Base-by-base conservation (phyloP, 2,329 filamentous ascomycete genomes). In the Purpureocillium takamizusanense region DNA sequence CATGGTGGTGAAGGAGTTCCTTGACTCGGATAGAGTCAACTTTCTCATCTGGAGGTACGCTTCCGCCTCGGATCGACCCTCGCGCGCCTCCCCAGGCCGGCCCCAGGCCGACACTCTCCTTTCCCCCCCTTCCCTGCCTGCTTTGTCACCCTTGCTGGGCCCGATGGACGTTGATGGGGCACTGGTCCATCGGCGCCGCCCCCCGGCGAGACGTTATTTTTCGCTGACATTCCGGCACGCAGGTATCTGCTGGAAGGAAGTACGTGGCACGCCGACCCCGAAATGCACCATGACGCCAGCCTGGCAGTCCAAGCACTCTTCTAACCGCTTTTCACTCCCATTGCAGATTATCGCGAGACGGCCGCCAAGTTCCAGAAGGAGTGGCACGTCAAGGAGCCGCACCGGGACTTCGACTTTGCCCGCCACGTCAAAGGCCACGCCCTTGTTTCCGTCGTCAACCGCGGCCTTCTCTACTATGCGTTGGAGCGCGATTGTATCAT, bases 31-130 rank as follows among this genome's bases (percentile, higher is more conserved):
- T 61, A 70, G 74, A 67, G 67, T 81, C 70, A 82, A 81, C 67
- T 81, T 76, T 69, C 70, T 82, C 60, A 70, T 82, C 58, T 82
- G 78, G 78, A 79, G 76, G 78, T 82, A 69, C 62, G 77, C 72
- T 53, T 16, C 33, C 48, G 21, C 21, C 21, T 25, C 21, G 21
- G 21, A 25, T 52, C 42, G 42, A 46, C 50, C 48, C 48, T 50
- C 49, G 45, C 47, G 46, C 47, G 46, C 44, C 47, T 50, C 48
- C 43, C 44, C 44, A 37, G 38, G 39, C 46, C 43, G 38, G 46
- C 38, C 21, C 36, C 17, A 9, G 13, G 11, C 14, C 21, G 17
- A n/a, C 31, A 16, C 33, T 21, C 12, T 43, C 45, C 38, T 42
- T 43, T 35, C 37, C 32, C 45, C 44, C 41, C 27, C 35, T 30